Evolutionary conservation across 1,284 basidiomycete genomes (phyloP), one percentile per base, ranked within the genome.

Genomic region (Albatrellus sp.): DNA sequence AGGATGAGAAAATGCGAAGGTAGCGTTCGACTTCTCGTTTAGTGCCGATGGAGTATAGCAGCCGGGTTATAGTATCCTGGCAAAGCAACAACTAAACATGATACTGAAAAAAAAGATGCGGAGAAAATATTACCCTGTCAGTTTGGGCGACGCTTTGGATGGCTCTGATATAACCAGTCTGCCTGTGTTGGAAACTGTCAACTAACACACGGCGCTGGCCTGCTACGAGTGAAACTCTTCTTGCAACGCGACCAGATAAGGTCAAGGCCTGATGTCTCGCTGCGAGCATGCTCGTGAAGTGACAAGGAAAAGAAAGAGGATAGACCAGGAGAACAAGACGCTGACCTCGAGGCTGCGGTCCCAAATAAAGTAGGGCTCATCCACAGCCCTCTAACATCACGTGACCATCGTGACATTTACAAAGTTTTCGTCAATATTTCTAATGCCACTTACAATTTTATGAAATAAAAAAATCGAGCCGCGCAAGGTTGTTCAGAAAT

Each of bases 11-110:
- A 59, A 97, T 96, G 45, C 92, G 83, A 40, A 97, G 81, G 68
- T 97, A 92, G 54, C 92, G 81, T 62, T 94, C 91, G 50, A 97
- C 92, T 64, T 97, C 92, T 53, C 90, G 86, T 58, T 93, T 90
- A 20, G 88, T 90, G 41, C 92, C 92, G 52, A 97, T 84, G 32
- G 91, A 96, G 67, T 96, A 96, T 37, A 97, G 74, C 16, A 97
- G 71, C 43, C 92, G 83, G 44, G 90, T 90, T 55, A 93, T 93
- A 3, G 90, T 93, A 59, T 93, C 90, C 90, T 92, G 50, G 5
- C 10, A 37, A 32, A 36, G 3, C 30, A 12, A 31, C 8, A 38
- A 41, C 17, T 14, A 20, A 40, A 6, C 32, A 28, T 28, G 34
- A 36, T 10, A 20, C 35, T 14, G 35, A 20, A n/a, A 6, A 16